phyloP scores from a whole-genome alignment of 768 basidiomycete genomes.

The Macrolepiota fuliginosa region DNA sequence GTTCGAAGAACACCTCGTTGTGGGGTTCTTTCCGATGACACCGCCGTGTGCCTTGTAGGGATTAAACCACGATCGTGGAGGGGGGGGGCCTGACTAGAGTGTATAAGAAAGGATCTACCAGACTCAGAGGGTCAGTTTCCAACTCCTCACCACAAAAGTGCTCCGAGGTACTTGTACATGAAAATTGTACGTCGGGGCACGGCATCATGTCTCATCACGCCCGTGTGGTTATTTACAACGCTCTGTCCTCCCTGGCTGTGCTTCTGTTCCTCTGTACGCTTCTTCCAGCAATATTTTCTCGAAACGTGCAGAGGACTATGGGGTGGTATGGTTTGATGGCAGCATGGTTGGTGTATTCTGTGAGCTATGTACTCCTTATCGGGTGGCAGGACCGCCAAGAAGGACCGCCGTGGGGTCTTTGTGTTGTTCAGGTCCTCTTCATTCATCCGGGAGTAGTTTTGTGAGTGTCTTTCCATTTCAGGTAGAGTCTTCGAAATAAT shows the following conservation, averaged over 20 bases:
- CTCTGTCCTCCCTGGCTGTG: neutral
- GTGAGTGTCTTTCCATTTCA: neutral
- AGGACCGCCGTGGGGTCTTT: neutral
- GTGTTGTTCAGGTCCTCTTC: neutral
- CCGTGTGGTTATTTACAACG: neutral
- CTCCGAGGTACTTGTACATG: too few species aligned
- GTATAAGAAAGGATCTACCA: too few species aligned
- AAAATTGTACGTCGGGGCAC: neutral
- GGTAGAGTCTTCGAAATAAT: neutral
- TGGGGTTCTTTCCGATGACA: too few species aligned
- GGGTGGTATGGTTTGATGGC: neutral
- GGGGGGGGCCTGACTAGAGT: too few species aligned
- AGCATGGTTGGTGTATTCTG: neutral
- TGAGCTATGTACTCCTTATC: neutral
- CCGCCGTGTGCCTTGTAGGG: too few species aligned
- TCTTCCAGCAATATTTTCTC: neutral
- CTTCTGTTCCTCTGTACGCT: neutral
- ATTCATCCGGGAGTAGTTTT: neutral
- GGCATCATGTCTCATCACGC: neutral
- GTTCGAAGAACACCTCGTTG: too few species aligned
- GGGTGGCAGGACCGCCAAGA: neutral
- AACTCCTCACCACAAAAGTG: too few species aligned
- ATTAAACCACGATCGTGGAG: too few species aligned
- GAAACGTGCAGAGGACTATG: neutral
- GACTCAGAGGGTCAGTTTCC: too few species aligned